Conservation (phyloP, 495 filamentous ascomycete species). For the Clohesyomyces aquaticus region DNA sequence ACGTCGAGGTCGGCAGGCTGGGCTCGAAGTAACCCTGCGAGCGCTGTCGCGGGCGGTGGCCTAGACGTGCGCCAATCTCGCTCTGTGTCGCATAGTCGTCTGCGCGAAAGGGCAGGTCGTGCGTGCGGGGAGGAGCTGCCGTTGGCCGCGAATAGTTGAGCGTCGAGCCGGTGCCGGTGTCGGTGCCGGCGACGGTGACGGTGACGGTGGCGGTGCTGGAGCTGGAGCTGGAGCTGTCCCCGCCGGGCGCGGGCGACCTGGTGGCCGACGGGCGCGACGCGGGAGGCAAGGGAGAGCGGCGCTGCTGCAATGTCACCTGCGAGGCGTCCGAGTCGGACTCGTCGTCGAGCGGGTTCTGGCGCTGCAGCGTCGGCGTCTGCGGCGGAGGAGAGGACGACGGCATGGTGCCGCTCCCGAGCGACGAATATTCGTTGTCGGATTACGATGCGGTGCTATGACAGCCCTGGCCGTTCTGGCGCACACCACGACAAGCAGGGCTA, state of each 20-base stretch:
- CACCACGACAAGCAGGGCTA: no score
- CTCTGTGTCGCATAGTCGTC: slow-evolving; percentile 25
- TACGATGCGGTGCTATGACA: slow-evolving; percentile 13
- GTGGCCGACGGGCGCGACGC: slow-evolving; percentile 22
- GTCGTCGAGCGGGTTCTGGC: slow-evolving; percentile 28
- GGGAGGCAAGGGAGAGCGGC: slow-evolving; percentile 39
- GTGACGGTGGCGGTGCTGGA: no score
- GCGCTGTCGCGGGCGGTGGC: slow-evolving; percentile 59
- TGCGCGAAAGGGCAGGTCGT: slow-evolving; percentile 30
- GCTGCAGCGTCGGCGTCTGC: slow-evolving; percentile 32
- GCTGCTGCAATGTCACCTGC: slow-evolving; percentile 33
- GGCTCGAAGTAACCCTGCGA: slow-evolving; percentile 92
- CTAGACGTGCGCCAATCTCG: slow-evolving; percentile 35
- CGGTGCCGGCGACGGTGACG: slow-evolving; percentile 17
- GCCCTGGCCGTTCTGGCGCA: neutral
- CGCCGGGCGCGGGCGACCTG: slow-evolving; percentile 14
- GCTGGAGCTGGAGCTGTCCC: no score
- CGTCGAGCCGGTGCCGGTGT: slow-evolving; percentile 41
- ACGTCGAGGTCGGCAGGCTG: slow-evolving; percentile 68
- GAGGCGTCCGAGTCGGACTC: slow-evolving; percentile 38
- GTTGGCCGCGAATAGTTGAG: slow-evolving; percentile 61
- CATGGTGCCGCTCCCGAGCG: slow-evolving; percentile 26
- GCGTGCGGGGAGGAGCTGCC: slow-evolving; percentile 24
- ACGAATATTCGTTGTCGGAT: neutral
- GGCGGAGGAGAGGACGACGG: slow-evolving; percentile 37